These are phyloP conservation scores for Aegilops umbellulata DNA, from an alignment of 176 grass and related monocot genomes.

Conservation along the genomic window DNA sequence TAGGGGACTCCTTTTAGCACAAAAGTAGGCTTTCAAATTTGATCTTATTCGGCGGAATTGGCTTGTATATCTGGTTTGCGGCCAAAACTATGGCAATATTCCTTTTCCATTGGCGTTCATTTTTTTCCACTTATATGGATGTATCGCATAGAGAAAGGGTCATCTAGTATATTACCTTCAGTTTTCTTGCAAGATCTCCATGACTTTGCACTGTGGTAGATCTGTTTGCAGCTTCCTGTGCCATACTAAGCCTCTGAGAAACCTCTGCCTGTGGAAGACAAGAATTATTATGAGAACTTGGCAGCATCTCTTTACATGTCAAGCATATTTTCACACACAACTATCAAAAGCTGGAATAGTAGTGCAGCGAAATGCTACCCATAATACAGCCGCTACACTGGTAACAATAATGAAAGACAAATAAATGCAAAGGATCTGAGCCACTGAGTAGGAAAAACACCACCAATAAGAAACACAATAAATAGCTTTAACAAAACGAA, in stretches of 20 bases:
- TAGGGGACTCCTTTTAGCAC: background rate
- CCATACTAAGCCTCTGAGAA: constrained; percentile 78
- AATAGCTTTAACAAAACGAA: background rate
- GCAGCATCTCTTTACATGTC: background rate
- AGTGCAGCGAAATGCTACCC: background rate
- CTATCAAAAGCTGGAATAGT: background rate
- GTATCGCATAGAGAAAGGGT: background rate
- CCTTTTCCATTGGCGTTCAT: no score
- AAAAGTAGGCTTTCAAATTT: background rate
- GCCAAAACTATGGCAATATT: no score
- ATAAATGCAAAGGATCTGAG: background rate
- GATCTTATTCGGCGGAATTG: background rate
- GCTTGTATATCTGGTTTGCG: no score
- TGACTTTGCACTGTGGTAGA: constrained; percentile 58
- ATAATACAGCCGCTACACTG: background rate
- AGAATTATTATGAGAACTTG: constrained; percentile 28
- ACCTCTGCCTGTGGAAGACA: constrained; percentile 75
- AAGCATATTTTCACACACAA: constrained; percentile 11
- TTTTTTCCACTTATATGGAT: background rate
- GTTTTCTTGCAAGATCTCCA: constrained; percentile 92
- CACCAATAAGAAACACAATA: constrained; percentile 2
- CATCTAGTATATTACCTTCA: constrained; percentile 58
- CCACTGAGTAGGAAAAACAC: background rate
- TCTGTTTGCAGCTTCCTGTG: constrained; percentile 70
- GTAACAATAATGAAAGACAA: background rate